These are phyloP conservation scores for Basipetospora chlamydospora DNA, from an alignment of 2,329 filamentous ascomycete species.

Conservation along the genomic window DNA sequence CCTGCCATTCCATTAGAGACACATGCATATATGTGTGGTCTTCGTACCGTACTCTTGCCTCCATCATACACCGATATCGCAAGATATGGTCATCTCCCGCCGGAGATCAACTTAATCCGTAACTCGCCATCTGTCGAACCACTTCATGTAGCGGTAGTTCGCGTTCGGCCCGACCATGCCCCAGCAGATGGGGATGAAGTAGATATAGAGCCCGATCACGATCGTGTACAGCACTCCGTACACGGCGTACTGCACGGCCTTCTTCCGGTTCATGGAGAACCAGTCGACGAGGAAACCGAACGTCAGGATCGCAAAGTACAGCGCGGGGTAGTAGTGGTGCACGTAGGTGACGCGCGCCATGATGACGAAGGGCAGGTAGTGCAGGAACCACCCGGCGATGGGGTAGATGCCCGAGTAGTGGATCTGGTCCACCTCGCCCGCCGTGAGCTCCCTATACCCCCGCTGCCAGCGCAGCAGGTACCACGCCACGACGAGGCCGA, in stretches of 20 bases:
- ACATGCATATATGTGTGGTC: no score
- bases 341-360: conserved; percentile 99
- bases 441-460: conserved; percentile 71
- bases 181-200: conserved; percentile 90
- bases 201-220: conserved; percentile 69
- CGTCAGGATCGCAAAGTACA: conserved; percentile 90
- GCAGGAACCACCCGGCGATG: conserved; percentile 83
- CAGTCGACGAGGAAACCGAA: conserved; percentile 85
- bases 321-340: conserved; percentile 95
- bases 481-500: conserved; percentile 61
- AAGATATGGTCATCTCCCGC: no score
- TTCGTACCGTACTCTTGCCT: no score
- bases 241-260: conserved; percentile 48
- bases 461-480: conserved; percentile 93
- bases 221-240: conserved; percentile 61
- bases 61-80: no score
- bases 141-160: conserved; percentile 85
- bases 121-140: conserved; percentile 80
- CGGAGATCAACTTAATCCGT: conserved; percentile 51
- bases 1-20: no score
- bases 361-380: conserved; percentile 88
- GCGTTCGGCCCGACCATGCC: conserved; percentile 79
- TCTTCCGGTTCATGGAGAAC: conserved; percentile 53
- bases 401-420: conserved; percentile 91
- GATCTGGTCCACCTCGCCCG: conserved; percentile 77